Evolutionary conservation across 1,139 yeast species (phyloP).

Genomic region (Pichia sp.): DNA sequence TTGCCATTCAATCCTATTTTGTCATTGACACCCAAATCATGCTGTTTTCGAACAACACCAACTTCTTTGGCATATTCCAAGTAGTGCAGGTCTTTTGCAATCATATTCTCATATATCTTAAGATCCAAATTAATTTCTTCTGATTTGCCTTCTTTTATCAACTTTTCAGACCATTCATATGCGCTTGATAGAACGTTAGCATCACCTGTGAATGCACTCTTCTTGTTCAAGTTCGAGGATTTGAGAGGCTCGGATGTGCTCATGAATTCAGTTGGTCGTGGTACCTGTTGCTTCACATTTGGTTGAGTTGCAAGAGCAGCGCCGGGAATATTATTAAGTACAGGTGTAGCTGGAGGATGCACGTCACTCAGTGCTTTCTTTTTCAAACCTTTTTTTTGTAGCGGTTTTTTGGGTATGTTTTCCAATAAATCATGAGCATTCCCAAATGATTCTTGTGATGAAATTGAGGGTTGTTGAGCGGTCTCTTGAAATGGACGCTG

Average conservation of each 20-base stretch:
- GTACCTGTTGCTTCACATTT: too few species aligned
- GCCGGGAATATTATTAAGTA: too few species aligned
- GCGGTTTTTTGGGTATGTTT: slow-evolving; percentile 8
- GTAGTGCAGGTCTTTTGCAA: slow-evolving; percentile 38
- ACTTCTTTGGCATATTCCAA: slow-evolving; percentile 11
- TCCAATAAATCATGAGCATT: not conserved
- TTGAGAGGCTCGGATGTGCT: too few species aligned
- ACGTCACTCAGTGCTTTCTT: slow-evolving; percentile 9
- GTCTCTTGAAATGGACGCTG: not conserved
- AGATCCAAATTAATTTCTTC: slow-evolving; percentile 40
- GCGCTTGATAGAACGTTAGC: slow-evolving; percentile 1
- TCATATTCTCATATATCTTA: slow-evolving; percentile 49
- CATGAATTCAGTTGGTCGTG: too few species aligned
- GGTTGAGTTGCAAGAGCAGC: too few species aligned
- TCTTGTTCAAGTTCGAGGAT: too few species aligned
- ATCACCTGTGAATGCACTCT: not conserved
- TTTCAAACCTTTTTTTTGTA: slow-evolving; percentile 11
- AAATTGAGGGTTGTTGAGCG: not conserved
- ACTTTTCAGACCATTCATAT: slow-evolving; percentile 51
- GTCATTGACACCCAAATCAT: slow-evolving; percentile 10
- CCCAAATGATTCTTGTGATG: not conserved
- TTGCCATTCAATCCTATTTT: slow-evolving; percentile 16
- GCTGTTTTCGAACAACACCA: slow-evolving; percentile 3
- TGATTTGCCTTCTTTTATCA: slow-evolving; percentile 30
- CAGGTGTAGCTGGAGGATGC: not conserved